Evolutionary conservation across 2,329 filamentous ascomycete species (phyloP).

Genomic region (Emericellopsis cladophorae): DNA sequence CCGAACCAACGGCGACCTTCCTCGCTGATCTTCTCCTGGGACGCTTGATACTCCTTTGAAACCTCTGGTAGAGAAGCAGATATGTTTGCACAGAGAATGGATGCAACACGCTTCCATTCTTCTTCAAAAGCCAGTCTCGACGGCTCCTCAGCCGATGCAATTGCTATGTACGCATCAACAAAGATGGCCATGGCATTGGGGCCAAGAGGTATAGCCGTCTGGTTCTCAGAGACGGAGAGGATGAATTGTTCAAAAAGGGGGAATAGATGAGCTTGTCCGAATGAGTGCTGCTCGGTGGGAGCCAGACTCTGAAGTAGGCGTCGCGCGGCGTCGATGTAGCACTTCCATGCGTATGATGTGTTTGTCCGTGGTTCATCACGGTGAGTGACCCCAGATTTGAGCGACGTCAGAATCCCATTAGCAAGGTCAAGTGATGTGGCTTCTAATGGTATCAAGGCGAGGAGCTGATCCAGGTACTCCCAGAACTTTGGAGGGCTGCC

Average conservation of each 20-base stretch:
- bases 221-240: slow-evolving; percentile 26
- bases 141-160: slow-evolving; percentile 24
- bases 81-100: slow-evolving; percentile 51
- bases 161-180: slow-evolving; percentile 32
- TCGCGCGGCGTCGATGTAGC: slow-evolving; percentile 55
- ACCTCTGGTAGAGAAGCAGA: slow-evolving; percentile 70
- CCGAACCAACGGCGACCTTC: slow-evolving; percentile 57
- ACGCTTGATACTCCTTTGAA: slow-evolving; percentile 61
- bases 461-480: slow-evolving; percentile 50
- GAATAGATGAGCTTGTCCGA: slow-evolving; percentile 37
- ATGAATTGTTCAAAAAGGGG: slow-evolving; percentile 44
- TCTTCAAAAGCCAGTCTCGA: slow-evolving; percentile 35
- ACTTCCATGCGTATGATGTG: slow-evolving; percentile 56
- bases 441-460: slow-evolving; percentile 44
- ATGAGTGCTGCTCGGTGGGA: slow-evolving; percentile 28
- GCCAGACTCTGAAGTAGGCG: slow-evolving; percentile 35
- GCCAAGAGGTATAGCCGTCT: slow-evolving; percentile 15
- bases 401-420: slow-evolving; percentile 48
- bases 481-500: slow-evolving; percentile 63
- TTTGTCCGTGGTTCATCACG: slow-evolving; percentile 65
- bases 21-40: slow-evolving; percentile 55
- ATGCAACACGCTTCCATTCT: slow-evolving; percentile 52
- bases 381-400: slow-evolving; percentile 58
- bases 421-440: slow-evolving; percentile 33
- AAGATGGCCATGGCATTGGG: slow-evolving; percentile 24